Conservation (phyloP, 2,329 filamentous ascomycete genomes). For the Pyrenophora tritici-repentis region DNA sequence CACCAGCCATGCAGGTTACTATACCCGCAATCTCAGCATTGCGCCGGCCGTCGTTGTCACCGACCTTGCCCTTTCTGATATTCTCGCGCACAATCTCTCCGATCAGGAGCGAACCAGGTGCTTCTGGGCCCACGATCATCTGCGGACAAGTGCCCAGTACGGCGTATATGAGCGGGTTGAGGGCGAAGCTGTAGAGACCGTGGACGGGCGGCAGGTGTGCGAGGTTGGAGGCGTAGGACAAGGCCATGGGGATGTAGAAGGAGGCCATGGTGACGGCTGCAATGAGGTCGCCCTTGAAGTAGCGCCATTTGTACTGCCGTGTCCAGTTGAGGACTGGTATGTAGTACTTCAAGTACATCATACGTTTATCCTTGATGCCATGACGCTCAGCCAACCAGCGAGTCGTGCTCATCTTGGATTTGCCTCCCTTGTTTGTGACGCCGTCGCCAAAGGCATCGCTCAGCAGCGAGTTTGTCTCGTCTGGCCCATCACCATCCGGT, state of each 20-base stretch:
- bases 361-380: conserved; percentile 72
- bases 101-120: conserved; percentile 86
- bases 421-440: conserved; percentile 47
- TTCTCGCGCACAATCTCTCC: conserved; percentile 82
- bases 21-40: conserved; percentile 87
- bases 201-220: conserved; percentile 92
- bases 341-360: conserved; percentile 89
- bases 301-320: conserved; percentile 79
- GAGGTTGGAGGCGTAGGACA: conserved; percentile 90
- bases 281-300: conserved; percentile 82
- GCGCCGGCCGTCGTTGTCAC: conserved; percentile 68
- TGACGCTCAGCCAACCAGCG: conserved; percentile 72
- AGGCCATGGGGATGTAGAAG: conserved; percentile 96
- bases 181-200: conserved; percentile 90
- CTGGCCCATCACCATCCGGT: conserved; percentile 35
- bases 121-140: conserved; percentile 94
- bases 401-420: conserved; percentile 72
- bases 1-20: conserved; percentile 83
- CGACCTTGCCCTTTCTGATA: conserved; percentile 69
- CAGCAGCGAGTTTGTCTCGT: conserved; percentile 47
- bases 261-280: conserved; percentile 96
- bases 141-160: conserved; percentile 88
- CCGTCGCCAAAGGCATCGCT: conserved; percentile 53
- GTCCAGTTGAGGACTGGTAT: conserved; percentile 91
- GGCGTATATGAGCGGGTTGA: conserved; percentile 90